Evolutionary conservation across 192 early-diverging fungal genomes (phyloP), one percentile per base, ranked within the genome.

Genomic region (Gonapodya prolifera): DNA sequence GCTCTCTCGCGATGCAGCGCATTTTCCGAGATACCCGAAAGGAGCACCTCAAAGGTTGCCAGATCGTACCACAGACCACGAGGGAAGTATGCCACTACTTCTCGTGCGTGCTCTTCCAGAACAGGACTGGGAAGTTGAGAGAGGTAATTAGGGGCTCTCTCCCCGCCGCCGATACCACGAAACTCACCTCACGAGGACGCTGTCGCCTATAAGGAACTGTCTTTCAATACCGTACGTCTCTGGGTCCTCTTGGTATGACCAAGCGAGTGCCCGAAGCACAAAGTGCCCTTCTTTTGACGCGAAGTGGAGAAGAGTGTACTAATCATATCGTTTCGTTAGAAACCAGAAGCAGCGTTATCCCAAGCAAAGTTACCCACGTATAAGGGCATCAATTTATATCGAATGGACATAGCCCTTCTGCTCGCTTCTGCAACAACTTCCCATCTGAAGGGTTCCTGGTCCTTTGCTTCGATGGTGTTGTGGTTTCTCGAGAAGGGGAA

Each of bases 401-500:
- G 85, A 70, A 88, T 81, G 31, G 74, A 69, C 33, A 92, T 79
- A 0, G 87, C 86, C 13, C 83, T 83, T 28, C 87, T 82, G 8
- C 84, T 77, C 30, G 86, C 85, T 35, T 88, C 86, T 18, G 89
- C 84, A 32, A 90, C 89, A 8, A 76, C 77, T 8, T 76, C 45
- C 87, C 88, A 91, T 2, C 83, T 70, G 69, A 91, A 92, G 1
- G 86, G 83, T 80, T 92, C 91, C 79, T 92, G 91, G 17, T 83
- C 80, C 1, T 35, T 31, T 1, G 77, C 71, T 69, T 77, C 81
- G 34, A 84, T 84, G 1, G 80, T 79, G 71, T 92, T 93, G 77
- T 93, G 91, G 78, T 88, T 88, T 28, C 91, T 80, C 31, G 87
- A 78, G 69, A 91, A 91, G 0, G 90, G 90, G 45, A 87, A 88